A percentile compares a stretch with the other conserved stretches of the same genome.
Conservation (phyloP, 768 basidiomycete species). For the Mrakia gelida region DNA sequence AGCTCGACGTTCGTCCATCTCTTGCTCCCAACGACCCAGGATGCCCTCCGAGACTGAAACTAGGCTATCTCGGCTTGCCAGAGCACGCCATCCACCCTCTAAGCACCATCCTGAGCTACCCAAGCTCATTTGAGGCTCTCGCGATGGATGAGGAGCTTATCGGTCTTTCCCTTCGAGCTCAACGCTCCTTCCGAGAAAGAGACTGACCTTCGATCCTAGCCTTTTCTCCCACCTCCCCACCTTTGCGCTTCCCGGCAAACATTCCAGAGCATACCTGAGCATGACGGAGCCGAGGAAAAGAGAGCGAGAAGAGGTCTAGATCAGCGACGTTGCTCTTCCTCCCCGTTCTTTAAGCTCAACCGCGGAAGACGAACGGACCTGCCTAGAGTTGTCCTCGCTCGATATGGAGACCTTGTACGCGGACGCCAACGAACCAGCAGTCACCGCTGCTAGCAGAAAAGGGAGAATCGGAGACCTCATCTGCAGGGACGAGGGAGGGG, state of each 20-base stretch:
- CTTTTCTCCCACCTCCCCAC: constrained; percentile 5
- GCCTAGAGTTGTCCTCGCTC: not conserved
- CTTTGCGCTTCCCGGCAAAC: constrained; percentile 3
- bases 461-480: not conserved
- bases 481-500: not conserved
- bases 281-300: not conserved
- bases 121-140: not conserved
- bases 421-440: not conserved
- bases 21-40: not conserved
- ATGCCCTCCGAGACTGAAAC: not conserved
- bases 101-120: not conserved
- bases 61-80: no score
- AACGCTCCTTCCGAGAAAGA: not conserved
- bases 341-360: not conserved
- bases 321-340: not conserved
- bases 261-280: not conserved
- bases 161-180: not conserved
- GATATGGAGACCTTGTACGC: constrained; percentile 3
- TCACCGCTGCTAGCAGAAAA: not conserved
- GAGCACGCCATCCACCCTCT: not conserved
- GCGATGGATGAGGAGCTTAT: not conserved
- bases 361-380: not conserved
- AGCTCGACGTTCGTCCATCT: not conserved
- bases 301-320: not conserved
- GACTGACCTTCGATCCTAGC: constrained; percentile 11